phyloP scores from a whole-genome alignment of 176 grass and related monocot species.

The Raddia guianensis region DNA sequence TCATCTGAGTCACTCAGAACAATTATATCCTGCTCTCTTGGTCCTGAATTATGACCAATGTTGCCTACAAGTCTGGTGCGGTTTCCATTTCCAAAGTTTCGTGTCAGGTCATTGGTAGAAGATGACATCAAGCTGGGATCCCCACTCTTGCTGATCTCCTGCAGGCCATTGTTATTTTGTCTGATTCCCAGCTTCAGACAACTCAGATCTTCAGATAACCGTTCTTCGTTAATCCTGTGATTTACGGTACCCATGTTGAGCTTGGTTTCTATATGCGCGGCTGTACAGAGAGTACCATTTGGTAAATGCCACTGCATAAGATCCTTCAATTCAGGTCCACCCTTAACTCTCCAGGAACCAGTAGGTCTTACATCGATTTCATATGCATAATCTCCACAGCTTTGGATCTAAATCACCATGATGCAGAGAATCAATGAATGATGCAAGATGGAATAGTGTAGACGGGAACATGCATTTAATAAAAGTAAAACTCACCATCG shows the following conservation, averaged over 20 bases:
- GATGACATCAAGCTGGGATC: slow-evolving; percentile 24
- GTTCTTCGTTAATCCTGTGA: slow-evolving; percentile 57
- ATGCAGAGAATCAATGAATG: slow-evolving; percentile 40
- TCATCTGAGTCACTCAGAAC: slow-evolving; percentile 94
- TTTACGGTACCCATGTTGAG: slow-evolving; percentile 32
- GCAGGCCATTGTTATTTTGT: slow-evolving; percentile 48
- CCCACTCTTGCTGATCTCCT: slow-evolving; percentile 52
- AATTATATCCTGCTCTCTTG: slow-evolving; percentile 62
- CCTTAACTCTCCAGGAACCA: slow-evolving; percentile 86
- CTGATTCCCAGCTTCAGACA: slow-evolving; percentile 60
- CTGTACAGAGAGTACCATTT: slow-evolving; percentile 63
- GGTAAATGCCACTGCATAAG: slow-evolving; percentile 84
- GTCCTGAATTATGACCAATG: slow-evolving; percentile 32
- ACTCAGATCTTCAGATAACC: slow-evolving; percentile 27
- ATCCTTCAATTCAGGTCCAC: slow-evolving; percentile 54
- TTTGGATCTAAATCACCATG: slow-evolving; percentile 64
- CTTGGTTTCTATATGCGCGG: slow-evolving; percentile 35
- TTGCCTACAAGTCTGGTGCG: slow-evolving; percentile 33
- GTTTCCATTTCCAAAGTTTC: slow-evolving; percentile 37
- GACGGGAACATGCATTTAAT: slow-evolving; percentile 7
- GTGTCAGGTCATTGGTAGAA: slow-evolving; percentile 35
- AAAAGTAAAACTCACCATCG: slow-evolving; percentile 59
- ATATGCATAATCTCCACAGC: slow-evolving; percentile 63
- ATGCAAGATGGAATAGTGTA: slow-evolving; percentile 25
- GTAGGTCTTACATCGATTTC: slow-evolving; percentile 86